Conservation (phyloP, 805 yeast genomes). For the Saturnispora dispora region DNA sequence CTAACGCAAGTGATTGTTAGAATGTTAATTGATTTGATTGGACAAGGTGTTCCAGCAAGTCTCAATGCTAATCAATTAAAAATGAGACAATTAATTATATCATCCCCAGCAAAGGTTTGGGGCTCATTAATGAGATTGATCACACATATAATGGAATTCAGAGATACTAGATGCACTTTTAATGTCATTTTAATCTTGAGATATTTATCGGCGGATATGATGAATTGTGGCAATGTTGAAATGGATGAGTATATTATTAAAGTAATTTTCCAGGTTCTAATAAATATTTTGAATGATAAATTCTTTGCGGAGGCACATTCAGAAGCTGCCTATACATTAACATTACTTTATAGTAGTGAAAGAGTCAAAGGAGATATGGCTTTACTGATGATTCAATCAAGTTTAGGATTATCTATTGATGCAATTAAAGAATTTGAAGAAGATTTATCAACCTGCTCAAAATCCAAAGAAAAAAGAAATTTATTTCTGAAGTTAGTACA, state of each 20-base stretch:
- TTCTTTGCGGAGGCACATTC: conserved; percentile 79
- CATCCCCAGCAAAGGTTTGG: conserved; percentile 47
- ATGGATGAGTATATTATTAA: conserved; percentile 65
- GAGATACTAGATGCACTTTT: conserved; percentile 87
- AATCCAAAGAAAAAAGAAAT: conserved; percentile 70
- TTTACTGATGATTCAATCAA: conserved; percentile 45
- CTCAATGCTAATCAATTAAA: conserved; percentile 53
- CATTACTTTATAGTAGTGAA: conserved; percentile 67
- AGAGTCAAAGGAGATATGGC: conserved; percentile 64
- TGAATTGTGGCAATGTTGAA: conserved; percentile 54
- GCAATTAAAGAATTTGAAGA: conserved; percentile 57
- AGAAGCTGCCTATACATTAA: conserved; percentile 85
- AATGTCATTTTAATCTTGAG: conserved; percentile 78
- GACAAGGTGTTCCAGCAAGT: conserved; percentile 49
- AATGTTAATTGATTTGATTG: conserved; percentile 76
- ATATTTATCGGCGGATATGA: conserved; percentile 58
- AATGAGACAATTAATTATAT: conserved; percentile 57
- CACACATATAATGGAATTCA: conserved; percentile 68
- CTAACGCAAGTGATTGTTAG: conserved; percentile 87
- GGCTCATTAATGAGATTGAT: conserved; percentile 72
- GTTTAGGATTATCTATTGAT: conserved; percentile 43
- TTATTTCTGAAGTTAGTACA: conserved; percentile 66
- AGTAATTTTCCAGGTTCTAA: conserved; percentile 58
- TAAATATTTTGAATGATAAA: conserved; percentile 60
- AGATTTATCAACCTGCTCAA: conserved; percentile 52